These are phyloP conservation scores for Linderniella brevidens DNA, from an alignment of 257 asterid genomes.

Conservation along the genomic window DNA sequence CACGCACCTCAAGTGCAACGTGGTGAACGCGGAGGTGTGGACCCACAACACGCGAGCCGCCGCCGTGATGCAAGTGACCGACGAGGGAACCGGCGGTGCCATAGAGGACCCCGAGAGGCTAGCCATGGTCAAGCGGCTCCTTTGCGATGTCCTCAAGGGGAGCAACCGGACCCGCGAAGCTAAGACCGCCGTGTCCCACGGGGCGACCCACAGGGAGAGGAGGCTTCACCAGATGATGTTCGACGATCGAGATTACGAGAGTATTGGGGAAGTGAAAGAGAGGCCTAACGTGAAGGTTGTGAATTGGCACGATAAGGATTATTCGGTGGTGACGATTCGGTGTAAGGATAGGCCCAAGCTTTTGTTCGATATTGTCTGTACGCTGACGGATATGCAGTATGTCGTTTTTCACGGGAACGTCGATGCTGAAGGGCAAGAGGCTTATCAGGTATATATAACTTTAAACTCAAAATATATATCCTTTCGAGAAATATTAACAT, in stretches of 20 bases:
- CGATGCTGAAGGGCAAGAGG: constrained; percentile 64
- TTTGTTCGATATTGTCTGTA: constrained; percentile 70
- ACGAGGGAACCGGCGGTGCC: constrained; percentile 45
- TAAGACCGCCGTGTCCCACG: constrained; percentile 53
- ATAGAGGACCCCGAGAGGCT: constrained; percentile 46
- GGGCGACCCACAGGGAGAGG: constrained; percentile 55
- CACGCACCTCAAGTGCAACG: constrained; percentile 71
- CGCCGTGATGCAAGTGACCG: constrained; percentile 82
- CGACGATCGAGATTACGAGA: constrained; percentile 76
- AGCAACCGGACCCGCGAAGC: constrained; percentile 60
- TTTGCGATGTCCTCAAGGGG: constrained; percentile 67
- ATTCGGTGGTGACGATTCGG: constrained; percentile 64
- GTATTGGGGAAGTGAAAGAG: constrained; percentile 25
- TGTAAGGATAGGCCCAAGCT: constrained; percentile 94
- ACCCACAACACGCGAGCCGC: constrained; percentile 96
- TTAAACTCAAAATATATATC: not conserved
- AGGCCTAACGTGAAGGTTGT: constrained; percentile 67
- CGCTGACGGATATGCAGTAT: constrained; percentile 89
- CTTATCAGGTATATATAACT: constrained; percentile 50
- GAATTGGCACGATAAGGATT: constrained; percentile 87
- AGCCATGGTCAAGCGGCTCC: constrained; percentile 39
- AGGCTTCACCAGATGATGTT: constrained; percentile 96
- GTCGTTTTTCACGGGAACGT: constrained; percentile 88
- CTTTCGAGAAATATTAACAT: not conserved
- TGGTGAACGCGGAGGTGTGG: constrained; percentile 93